Evolutionary conservation across 495 filamentous ascomycete genomes (phyloP).

Genomic region (Aspergillus diversus): DNA sequence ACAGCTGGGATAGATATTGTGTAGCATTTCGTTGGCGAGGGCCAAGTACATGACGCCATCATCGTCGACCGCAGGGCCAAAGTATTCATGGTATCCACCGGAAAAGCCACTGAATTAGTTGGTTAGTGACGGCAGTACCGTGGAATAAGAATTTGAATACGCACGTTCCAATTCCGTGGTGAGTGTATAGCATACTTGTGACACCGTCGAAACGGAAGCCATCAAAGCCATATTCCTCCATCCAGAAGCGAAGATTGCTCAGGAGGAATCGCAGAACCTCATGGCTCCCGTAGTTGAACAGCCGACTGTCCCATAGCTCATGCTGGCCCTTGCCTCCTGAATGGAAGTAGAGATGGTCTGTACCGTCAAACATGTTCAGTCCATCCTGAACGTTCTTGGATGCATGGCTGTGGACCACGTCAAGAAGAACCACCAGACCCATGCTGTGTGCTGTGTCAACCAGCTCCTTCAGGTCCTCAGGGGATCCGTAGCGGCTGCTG

Average conservation of each 20-base stretch:
- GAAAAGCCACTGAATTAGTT: conserved; percentile 77
- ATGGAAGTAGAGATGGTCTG: conserved; percentile 95
- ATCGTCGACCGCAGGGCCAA: conserved; percentile 88
- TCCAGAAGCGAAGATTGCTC: conserved; percentile 97
- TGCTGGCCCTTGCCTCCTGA: conserved; percentile 80
- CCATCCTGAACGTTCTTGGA: conserved; percentile 96
- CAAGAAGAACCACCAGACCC: conserved; percentile 89
- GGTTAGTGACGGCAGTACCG: conserved; percentile 1
- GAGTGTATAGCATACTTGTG: conserved; percentile 94
- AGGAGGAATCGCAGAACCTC: conserved; percentile 93
- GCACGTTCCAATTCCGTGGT: conserved; percentile 98
- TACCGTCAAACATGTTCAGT: conserved; percentile 91
- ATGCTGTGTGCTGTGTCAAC: conserved; percentile 93
- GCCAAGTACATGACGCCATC: conserved; percentile 96
- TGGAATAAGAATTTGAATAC: conserved; percentile 38
- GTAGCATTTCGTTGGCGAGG: conserved; percentile 95
- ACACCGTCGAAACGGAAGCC: conserved; percentile 98
- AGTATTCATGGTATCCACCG: conserved; percentile 98
- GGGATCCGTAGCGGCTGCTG: conserved; percentile 90
- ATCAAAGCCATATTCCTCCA: conserved; percentile 97
- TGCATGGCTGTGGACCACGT: conserved; percentile 97
- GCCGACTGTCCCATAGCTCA: conserved; percentile 90
- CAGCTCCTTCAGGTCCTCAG: conserved; percentile 94
- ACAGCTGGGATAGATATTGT: conserved; percentile 78
- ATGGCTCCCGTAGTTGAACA: conserved; percentile 96